Conservation (phyloP, 192 early-diverging fungal species). For the Allomyces javanicus region DNA sequence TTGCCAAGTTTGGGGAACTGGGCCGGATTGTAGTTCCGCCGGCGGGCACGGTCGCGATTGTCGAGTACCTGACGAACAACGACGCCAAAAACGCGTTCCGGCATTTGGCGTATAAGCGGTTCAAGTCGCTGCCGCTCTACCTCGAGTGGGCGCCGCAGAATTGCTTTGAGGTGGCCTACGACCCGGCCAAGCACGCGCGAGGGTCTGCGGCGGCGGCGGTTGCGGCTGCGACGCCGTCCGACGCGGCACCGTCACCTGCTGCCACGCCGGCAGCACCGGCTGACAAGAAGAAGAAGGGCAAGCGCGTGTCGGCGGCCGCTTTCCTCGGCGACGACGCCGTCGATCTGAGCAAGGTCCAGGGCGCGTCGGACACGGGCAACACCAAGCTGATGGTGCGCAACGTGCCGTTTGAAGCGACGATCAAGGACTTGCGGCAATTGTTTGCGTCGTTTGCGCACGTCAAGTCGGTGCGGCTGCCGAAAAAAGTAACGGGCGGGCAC, state of each 20-base stretch:
- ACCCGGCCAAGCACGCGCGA: slow-evolving; percentile 17
- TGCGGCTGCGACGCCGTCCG: too few relatives aligned
- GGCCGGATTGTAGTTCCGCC: slow-evolving; percentile 83
- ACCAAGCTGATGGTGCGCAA: slow-evolving; percentile 85
- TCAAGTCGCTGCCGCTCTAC: slow-evolving; percentile 79
- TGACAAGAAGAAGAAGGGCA: slow-evolving; percentile 9
- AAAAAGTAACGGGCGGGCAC: slow-evolving; percentile 78
- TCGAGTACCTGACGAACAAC: slow-evolving; percentile 75
- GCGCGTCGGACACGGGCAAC: slow-evolving; percentile 33
- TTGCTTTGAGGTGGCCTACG: slow-evolving; percentile 45
- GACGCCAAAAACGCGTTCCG: slow-evolving; percentile 80
- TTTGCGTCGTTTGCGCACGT: slow-evolving; percentile 85
- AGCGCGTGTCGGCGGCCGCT: slow-evolving; percentile 7
- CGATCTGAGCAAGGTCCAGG: slow-evolving; percentile 11
- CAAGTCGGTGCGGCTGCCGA: slow-evolving; percentile 85
- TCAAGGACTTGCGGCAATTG: slow-evolving; percentile 76
- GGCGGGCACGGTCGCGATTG: slow-evolving; percentile 75
- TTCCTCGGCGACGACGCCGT: slow-evolving; percentile 29
- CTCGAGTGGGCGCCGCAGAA: slow-evolving; percentile 81
- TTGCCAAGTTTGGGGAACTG: slow-evolving; percentile 72
- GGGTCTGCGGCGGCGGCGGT: not conserved
- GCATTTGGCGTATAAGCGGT: slow-evolving; percentile 71
- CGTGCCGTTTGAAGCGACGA: slow-evolving; percentile 90
- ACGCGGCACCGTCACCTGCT: too few relatives aligned
- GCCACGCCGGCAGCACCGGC: not conserved